A percentile compares a stretch with the other conserved stretches of the same genome.
phyloP scores from a whole-genome alignment of 2,329 filamentous ascomycete genomes.

The Domatiomyces catenatus region DNA sequence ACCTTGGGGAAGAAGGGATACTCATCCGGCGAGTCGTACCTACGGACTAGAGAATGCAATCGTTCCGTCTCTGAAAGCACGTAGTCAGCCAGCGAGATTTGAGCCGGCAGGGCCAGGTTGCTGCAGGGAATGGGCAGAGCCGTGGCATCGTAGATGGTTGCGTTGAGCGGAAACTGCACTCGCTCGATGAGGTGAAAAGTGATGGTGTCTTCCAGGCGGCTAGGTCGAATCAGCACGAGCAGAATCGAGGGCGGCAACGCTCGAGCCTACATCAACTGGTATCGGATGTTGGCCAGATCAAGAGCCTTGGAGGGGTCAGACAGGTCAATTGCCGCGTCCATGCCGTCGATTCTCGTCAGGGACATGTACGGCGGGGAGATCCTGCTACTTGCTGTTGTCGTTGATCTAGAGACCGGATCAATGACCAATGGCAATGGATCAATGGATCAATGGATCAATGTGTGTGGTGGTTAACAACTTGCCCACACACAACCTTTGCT shows the following conservation, averaged over 20 bases:
- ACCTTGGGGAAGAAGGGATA: conserved; percentile 88
- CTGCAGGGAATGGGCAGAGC: conserved; percentile 63
- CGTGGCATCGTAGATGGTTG: conserved; percentile 67
- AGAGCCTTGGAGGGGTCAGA: conserved; percentile 71
- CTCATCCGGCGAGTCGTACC: conserved; percentile 92
- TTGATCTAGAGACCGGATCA: no score
- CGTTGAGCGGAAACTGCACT: conserved; percentile 90
- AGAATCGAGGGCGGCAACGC: not conserved
- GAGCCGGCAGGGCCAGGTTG: conserved; percentile 74
- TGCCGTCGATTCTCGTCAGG: conserved; percentile 25
- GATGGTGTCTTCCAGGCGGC: conserved; percentile 93
- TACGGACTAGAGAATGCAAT: conserved; percentile 80
- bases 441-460: no score
- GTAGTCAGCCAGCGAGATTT: conserved; percentile 92
- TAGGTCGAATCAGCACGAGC: conserved; percentile 27
- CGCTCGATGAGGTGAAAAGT: conserved; percentile 94
- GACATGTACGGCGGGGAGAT: not conserved
- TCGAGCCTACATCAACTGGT: conserved; percentile 65
- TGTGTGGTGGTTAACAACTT: no score
- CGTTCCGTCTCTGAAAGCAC: conserved; percentile 79
- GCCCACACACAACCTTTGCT: no score
- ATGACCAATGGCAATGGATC: no score
- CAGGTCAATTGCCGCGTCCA: conserved; percentile 85
- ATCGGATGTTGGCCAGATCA: conserved; percentile 81
- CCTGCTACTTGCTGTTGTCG: no score